A percentile compares a stretch with the other conserved stretches of the same genome.
These are phyloP conservation scores for Tricholoma flavovirens DNA, from an alignment of 768 basidiomycete genomes.

Conservation along the genomic window DNA sequence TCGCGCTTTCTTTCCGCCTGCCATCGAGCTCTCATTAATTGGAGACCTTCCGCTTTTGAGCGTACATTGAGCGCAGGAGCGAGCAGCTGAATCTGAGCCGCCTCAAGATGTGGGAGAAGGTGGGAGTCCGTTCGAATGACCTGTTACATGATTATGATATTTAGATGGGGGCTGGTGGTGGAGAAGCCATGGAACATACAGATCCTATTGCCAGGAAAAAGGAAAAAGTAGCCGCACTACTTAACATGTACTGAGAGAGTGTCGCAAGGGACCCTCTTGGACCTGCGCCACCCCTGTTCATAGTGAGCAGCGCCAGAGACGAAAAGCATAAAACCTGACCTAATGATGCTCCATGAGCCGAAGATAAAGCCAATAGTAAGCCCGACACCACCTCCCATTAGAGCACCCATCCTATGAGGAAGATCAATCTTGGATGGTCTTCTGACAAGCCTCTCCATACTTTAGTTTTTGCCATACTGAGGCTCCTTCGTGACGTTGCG, in stretches of 20 bases:
- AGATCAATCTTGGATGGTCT: conserved; percentile 9
- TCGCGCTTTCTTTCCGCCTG: conserved; percentile 49
- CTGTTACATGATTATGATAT: conserved; percentile 32
- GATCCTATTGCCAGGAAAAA: conserved; percentile 97
- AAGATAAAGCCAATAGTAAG: conserved; percentile 97
- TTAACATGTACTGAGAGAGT: conserved; percentile 96
- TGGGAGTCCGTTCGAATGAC: conserved; percentile 82
- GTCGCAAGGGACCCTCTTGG: conserved; percentile 87
- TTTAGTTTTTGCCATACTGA: conserved; percentile 77
- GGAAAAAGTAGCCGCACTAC: conserved; percentile 93
- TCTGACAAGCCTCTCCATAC: conserved; percentile 26
- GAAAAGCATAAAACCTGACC: conserved; percentile 42
- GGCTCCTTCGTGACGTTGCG: conserved; percentile 41
- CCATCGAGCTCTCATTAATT: conserved; percentile 72
- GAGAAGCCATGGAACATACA: conserved; percentile 35
- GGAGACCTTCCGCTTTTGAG: conserved; percentile 62
- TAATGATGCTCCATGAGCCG: conserved; percentile 85
- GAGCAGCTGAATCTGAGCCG: conserved; percentile 54
- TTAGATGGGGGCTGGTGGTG: not conserved
- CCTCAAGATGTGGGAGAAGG: conserved; percentile 55
- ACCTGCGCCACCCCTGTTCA: conserved; percentile 75
- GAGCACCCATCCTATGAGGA: conserved; percentile 75
- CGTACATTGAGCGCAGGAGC: conserved; percentile 46
- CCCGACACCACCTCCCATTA: conserved; percentile 92
- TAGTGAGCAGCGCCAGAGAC: not conserved